Conservation (phyloP, 1,284 basidiomycete genomes). For the Tranzscheliella williamsii region DNA sequence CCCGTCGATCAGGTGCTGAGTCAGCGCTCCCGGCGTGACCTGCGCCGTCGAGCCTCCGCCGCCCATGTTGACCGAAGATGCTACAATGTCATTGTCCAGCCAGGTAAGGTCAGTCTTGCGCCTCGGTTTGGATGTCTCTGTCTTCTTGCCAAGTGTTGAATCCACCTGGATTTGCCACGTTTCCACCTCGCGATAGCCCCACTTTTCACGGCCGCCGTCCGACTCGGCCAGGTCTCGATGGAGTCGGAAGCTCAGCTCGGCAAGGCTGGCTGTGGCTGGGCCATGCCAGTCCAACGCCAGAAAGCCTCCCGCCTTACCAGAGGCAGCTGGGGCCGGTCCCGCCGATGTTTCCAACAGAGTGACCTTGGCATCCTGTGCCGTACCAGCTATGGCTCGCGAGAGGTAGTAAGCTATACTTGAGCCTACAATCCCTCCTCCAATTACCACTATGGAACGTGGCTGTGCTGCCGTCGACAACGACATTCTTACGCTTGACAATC, state of each 20-base stretch:
- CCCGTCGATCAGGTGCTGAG: conserved; percentile 73
- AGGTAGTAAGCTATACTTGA: conserved; percentile 82
- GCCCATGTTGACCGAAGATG: conserved; percentile 56
- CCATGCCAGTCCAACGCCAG: conserved; percentile 77
- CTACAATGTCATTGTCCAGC: conserved; percentile 57
- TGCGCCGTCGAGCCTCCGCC: conserved; percentile 70
- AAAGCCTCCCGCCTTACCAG: conserved; percentile 89
- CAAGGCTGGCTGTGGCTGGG: conserved; percentile 65
- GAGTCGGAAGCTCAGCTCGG: conserved; percentile 75
- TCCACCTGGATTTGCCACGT: conserved; percentile 48
- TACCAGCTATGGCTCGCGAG: conserved; percentile 10
- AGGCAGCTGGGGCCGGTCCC: conserved; percentile 68
- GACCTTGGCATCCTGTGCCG: conserved; percentile 31
- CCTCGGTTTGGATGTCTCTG: not conserved
- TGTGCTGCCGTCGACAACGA: conserved; percentile 21
- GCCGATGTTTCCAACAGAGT: conserved; percentile 75
- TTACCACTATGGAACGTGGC: conserved; percentile 47
- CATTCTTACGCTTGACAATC: too few species aligned
- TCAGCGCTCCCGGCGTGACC: conserved; percentile 79
- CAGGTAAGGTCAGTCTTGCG: conserved; percentile 45
- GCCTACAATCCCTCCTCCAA: conserved; percentile 74
- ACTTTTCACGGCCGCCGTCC: conserved; percentile 71
- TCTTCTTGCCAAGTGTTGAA: conserved; percentile 28
- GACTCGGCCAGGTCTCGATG: conserved; percentile 77
- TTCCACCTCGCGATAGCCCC: conserved; percentile 79